Percentiles rank a stretch among this genome's conserved stretches.
Conservation (phyloP, 148 eudicot genomes). For the Suaeda aralocaspica region DNA sequence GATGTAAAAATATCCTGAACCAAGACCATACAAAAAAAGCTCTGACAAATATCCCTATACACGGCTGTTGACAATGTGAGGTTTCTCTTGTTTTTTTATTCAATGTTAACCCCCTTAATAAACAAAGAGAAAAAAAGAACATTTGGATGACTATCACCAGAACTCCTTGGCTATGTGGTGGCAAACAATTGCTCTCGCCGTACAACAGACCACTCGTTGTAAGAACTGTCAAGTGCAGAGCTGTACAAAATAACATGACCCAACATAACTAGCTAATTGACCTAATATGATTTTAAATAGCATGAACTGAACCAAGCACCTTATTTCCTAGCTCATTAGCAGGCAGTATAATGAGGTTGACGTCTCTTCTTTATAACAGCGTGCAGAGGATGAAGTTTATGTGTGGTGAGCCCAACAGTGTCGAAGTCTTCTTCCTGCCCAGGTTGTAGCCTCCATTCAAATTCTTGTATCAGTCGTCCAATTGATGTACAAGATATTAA, state of each 20-base stretch:
- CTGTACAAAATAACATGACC: not conserved
- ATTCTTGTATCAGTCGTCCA: constrained; percentile 73
- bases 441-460: constrained; percentile 56
- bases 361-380: constrained; percentile 43
- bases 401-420: constrained; percentile 60
- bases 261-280: not conserved
- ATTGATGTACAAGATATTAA: constrained; percentile 48
- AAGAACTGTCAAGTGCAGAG: not conserved
- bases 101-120: not conserved
- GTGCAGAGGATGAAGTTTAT: constrained; percentile 62
- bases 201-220: too few species aligned
- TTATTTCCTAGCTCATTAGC: too few species aligned
- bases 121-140: not conserved
- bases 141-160: not conserved
- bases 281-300: not conserved
- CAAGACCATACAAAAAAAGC: not conserved
- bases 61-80: not conserved
- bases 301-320: not conserved
- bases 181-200: not conserved
- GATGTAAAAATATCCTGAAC: not conserved
- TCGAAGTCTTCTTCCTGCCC: constrained; percentile 66
- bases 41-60: not conserved
- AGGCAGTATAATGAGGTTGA: not conserved
- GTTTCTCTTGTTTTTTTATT: not conserved
- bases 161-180: not conserved